These are phyloP conservation scores for Talaromyces sp. DNA, from an alignment of 2,329 filamentous ascomycete genomes.

Conservation along the genomic window DNA sequence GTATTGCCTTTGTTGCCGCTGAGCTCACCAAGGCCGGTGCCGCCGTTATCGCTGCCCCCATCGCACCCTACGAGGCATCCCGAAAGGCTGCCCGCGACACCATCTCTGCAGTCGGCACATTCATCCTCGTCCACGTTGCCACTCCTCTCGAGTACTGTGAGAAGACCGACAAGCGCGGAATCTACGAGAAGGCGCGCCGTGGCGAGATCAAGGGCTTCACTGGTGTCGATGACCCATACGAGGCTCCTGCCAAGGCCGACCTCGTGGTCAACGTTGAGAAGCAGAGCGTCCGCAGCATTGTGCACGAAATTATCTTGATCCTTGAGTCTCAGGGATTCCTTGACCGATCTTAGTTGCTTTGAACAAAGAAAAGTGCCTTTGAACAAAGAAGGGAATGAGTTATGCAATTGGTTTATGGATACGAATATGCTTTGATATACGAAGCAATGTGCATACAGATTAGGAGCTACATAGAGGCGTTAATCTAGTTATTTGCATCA, in stretches of 20 bases:
- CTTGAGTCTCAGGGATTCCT: constrained; percentile 86
- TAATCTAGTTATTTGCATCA: background rate
- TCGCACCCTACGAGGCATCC: constrained; percentile 83
- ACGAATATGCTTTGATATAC: background rate
- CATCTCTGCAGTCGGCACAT: constrained; percentile 78
- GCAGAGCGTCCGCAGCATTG: constrained; percentile 84
- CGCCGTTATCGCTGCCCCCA: constrained; percentile 93
- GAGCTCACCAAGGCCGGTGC: constrained; percentile 91
- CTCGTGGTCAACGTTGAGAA: constrained; percentile 80
- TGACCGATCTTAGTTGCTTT: constrained; percentile 54
- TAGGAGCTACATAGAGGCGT: constrained; percentile 11
- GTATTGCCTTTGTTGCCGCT: constrained; percentile 92
- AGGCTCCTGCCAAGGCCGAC: constrained; percentile 75
- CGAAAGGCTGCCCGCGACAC: constrained; percentile 76
- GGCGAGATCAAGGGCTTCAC: constrained; percentile 98
- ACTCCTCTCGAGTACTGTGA: constrained; percentile 90
- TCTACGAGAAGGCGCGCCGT: constrained; percentile 77
- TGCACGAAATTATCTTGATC: constrained; percentile 93
- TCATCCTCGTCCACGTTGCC: constrained; percentile 93
- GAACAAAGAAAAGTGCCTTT: background rate
- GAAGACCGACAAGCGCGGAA: constrained; percentile 88
- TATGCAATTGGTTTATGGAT: background rate
- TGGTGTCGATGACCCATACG: constrained; percentile 95
- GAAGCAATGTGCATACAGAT: constrained; percentile 5
- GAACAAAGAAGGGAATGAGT: background rate